Conservation (phyloP, 2,329 filamentous ascomycete genomes). For the Talaromyces sp. region DNA sequence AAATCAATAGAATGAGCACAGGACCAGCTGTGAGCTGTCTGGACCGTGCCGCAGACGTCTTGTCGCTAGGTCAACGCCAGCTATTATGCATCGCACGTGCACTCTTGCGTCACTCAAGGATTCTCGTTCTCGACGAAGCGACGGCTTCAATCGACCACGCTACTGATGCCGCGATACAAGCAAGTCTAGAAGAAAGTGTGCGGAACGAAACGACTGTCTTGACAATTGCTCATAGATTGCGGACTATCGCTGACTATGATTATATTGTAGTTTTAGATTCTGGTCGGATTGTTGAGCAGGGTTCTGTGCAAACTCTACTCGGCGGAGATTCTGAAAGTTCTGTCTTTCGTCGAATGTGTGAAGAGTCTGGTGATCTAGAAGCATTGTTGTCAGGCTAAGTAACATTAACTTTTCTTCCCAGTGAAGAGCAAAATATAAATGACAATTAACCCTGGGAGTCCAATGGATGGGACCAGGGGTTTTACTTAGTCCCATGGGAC, state of each 20-base stretch:
- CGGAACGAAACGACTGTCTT: not conserved
- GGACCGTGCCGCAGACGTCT: conserved; percentile 26
- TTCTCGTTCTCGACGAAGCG: conserved; percentile 7
- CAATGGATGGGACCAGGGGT: no score
- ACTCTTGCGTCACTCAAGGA: not conserved
- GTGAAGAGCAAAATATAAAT: no score
- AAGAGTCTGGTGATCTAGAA: conserved; percentile 6
- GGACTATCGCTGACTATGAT: conserved; percentile 5
- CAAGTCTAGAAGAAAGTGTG: not conserved
- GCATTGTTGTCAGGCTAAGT: not conserved
- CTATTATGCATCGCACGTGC: conserved; percentile 31
- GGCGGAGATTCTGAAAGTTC: not conserved
- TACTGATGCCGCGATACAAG: not conserved
- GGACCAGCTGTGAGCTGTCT: conserved; percentile 5
- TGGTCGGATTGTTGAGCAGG: conserved; percentile 5
- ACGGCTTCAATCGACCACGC: not conserved
- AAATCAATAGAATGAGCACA: not conserved
- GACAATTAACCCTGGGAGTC: no score
- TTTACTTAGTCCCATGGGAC: no score
- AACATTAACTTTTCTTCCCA: no score
- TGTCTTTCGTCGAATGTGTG: conserved; percentile 1
- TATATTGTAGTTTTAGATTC: conserved; percentile 1
- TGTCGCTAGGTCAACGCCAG: conserved; percentile 33
- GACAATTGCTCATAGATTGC: conserved; percentile 1
- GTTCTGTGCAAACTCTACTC: not conserved